Evolutionary conservation across 2,329 filamentous ascomycete species (phyloP), one percentile per base, ranked within the genome.

Genomic region (Cladosporium sp.): DNA sequence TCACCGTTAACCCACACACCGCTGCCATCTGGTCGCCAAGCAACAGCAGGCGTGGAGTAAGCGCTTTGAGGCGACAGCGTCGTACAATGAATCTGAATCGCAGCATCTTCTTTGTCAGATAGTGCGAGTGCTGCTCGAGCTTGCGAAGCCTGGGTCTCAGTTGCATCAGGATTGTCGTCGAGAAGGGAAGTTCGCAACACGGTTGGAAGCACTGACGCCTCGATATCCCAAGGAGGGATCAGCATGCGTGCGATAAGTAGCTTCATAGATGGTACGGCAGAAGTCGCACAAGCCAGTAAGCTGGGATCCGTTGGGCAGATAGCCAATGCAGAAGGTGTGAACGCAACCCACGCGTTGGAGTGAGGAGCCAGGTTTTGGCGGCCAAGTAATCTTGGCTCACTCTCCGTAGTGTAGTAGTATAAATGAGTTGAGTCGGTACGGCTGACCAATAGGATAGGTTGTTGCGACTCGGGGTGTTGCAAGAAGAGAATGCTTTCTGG

Each of bases 1-100:
- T 89, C 87, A 3, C 85, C 85, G 76, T 87, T 89, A 14, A 89
- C 85, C 81, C 85, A 89, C 0, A 89, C 76, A 0, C 87, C 87
- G 49, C 80, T 83, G 0, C 86, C 86, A 72, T 88, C 82, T 1
- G 86, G 86, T 28, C 87, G 77, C 87, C 88, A 89, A 6, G 81
- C 82, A 7, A 89, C 77, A 60, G 85, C 82, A 8, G 87, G 87
- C 6, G 86, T 89, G 25, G 85, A 88, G 73, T 89, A 89, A 0
- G 83, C 79, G 32, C 86, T 88, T 72, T 89, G 87, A n/a, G 87
- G 85, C 23, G 87, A 84, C 70, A 88, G 79, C 0, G 86, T 88
- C 56, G 81, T 86, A 39, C 83, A 80, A 65, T 88, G 85, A 16
- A 88, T 80, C 34, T 82, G 71, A n/a, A 89, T 88, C 2, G 86